Percentiles rank a stretch among this genome's conserved stretches.
These are phyloP conservation scores for Aspergillus leporis DNA, from an alignment of 495 filamentous ascomycete genomes.

Conservation along the genomic window DNA sequence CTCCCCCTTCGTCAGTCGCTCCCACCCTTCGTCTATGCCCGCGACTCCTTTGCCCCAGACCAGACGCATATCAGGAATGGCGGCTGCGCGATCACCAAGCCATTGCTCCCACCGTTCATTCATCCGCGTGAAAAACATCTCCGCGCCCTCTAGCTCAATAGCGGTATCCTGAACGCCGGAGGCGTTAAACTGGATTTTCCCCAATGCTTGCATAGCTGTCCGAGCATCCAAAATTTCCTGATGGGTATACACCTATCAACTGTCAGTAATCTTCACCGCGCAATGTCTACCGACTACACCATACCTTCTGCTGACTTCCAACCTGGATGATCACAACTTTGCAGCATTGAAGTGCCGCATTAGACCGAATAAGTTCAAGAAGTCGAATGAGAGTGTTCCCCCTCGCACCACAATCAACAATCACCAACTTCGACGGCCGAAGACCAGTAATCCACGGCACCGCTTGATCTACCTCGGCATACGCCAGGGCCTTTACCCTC, in stretches of 20 bases:
- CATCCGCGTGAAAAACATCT: constrained; percentile 31
- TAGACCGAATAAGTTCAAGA: constrained; percentile 26
- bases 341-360: constrained; percentile 7
- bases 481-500: constrained; percentile 22
- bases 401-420: constrained; percentile 55
- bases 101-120: constrained; percentile 34
- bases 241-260: constrained; percentile 24
- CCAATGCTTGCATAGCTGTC: constrained; percentile 15
- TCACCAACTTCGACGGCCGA: constrained; percentile 40
- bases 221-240: constrained; percentile 21
- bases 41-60: constrained; percentile 45
- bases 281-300: neutral
- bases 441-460: constrained; percentile 21
- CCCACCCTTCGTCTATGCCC: constrained; percentile 45
- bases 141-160: constrained; percentile 28
- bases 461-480: constrained; percentile 20
- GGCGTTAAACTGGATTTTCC: constrained; percentile 44
- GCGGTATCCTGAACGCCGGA: constrained; percentile 39
- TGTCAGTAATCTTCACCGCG: neutral
- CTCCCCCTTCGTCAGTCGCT: constrained; percentile 38
- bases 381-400: constrained; percentile 37
- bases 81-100: constrained; percentile 28
- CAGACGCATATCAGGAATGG: constrained; percentile 35
- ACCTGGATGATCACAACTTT: constrained; percentile 37
- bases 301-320: constrained; percentile 42